Evolutionary conservation across 1,284 basidiomycete genomes (phyloP), one percentile per base, ranked within the genome.

Genomic region (Butyriboletus regius): DNA sequence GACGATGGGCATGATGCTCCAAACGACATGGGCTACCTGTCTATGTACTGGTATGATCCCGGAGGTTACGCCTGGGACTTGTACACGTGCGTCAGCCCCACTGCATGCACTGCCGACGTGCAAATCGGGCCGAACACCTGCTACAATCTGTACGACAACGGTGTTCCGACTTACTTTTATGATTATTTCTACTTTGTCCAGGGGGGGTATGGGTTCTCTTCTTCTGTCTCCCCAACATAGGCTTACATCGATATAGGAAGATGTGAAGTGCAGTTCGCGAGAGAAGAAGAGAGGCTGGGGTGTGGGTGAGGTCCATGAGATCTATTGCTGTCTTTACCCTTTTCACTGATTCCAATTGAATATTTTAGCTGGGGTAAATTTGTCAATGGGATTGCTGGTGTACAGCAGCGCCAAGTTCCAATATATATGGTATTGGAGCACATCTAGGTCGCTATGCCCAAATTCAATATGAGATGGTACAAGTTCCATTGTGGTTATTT

Each of bases 101-200:
- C 28, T 29, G 28, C 13, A 29, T 29, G 28, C 28, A 29, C 28
- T 29, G 28, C 28, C 12, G 28, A 29, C 12, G 15, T n/a, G 34
- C 2, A 14, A n/a, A 32, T 53, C 2, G 41, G 29, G 32, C 17
- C 9, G 0, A 43, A 54, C 13, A 24, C 32, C 1, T 48, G 54
- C 17, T 56, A 54, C n/a, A 48, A 56, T 20, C 5, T 56, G 26
- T 13, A 29, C 28, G 22, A 22, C 22, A 22, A 22, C 22, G 22
- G 26, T 14, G 17, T 14, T 17, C 12, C 24, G 26, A 31, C 39
- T 6, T 17, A 26, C 12, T 41, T 18, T n/a, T 24, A 24, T 10
- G 9, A 24, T 3, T 39, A 15, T 22, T 22, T 8, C 5, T 17
- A 40, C n/a, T 7, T 26, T n/a, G 10, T 40, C 22, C 15, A n/a